These are phyloP conservation scores for Metschnikowia koreensis DNA, from an alignment of 805 yeast species.

Conservation along the genomic window DNA sequence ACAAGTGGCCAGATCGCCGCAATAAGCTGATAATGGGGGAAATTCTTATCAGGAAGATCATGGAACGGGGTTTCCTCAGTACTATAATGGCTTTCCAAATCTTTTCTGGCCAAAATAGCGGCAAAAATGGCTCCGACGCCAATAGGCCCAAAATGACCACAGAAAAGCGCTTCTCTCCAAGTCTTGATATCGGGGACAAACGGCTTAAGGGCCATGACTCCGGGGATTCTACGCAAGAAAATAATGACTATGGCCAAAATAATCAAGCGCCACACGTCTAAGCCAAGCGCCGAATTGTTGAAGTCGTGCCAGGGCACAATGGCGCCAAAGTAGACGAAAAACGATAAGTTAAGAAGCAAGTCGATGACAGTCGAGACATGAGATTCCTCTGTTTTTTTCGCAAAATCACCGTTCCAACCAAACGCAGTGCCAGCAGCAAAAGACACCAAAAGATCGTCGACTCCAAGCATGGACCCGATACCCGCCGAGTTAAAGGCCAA, in stretches of 20 bases:
- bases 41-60: slow-evolving; percentile 43
- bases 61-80: slow-evolving; percentile 58
- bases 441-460: slow-evolving; percentile 83
- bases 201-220: slow-evolving; percentile 70
- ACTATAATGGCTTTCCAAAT: slow-evolving; percentile 53
- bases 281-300: slow-evolving; percentile 59
- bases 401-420: slow-evolving; percentile 91
- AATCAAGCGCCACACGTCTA: slow-evolving; percentile 76
- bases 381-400: slow-evolving; percentile 76
- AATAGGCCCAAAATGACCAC: slow-evolving; percentile 95
- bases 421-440: slow-evolving; percentile 94
- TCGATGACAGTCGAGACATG: slow-evolving; percentile 91
- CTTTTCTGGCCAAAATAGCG: slow-evolving; percentile 72
- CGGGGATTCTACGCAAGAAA: slow-evolving; percentile 79
- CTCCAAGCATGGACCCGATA: slow-evolving; percentile 81
- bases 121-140: slow-evolving; percentile 94
- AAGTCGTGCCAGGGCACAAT: slow-evolving; percentile 85
- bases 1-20: slow-evolving; percentile 61
- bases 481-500: slow-evolving; percentile 86
- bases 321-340: slow-evolving; percentile 87
- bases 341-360: slow-evolving; percentile 75
- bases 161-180: slow-evolving; percentile 92
- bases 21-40: slow-evolving; percentile 57
- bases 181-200: slow-evolving; percentile 82
- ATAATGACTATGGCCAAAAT: slow-evolving; percentile 71